These are phyloP conservation scores for Cryphonectria nitschkei DNA, from an alignment of 2,329 filamentous ascomycete species.

Conservation along the genomic window DNA sequence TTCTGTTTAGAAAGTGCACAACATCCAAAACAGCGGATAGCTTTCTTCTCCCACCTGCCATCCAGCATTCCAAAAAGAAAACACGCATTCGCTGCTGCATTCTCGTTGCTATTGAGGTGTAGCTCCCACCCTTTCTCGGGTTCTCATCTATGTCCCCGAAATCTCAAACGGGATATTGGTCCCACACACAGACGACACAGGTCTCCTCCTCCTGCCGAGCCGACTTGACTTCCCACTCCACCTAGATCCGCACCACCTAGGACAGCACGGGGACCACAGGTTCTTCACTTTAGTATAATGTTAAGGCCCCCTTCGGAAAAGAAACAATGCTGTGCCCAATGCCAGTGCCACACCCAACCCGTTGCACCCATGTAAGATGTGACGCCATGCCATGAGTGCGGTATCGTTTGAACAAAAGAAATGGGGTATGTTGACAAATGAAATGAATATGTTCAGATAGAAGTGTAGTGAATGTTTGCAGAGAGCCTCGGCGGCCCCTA, in stretches of 20 bases:
- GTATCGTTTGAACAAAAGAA: conserved; percentile 28
- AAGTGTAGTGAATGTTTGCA: conserved; percentile 7
- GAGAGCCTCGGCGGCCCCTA: background rate
- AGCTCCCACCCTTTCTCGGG: background rate
- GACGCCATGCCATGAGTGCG: conserved; percentile 27
- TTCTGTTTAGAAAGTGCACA: background rate
- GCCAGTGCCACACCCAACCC: conserved; percentile 22
- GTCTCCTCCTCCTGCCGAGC: background rate
- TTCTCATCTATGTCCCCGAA: background rate
- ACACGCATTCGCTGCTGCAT: background rate
- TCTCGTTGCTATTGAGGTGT: background rate
- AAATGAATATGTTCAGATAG: conserved; percentile 25
- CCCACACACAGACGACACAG: background rate
- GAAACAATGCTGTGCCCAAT: conserved; percentile 17
- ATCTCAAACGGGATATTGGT: background rate
- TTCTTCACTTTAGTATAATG: background rate
- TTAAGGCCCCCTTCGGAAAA: background rate
- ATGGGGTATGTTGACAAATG: conserved; percentile 31
- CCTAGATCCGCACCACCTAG: background rate
- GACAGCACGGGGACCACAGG: background rate
- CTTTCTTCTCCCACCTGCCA: background rate
- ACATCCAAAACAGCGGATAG: background rate
- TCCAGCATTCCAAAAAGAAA: background rate
- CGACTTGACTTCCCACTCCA: background rate
- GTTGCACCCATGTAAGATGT: conserved; percentile 26